Evolutionary conservation across 768 basidiomycete genomes (phyloP), one percentile per base, ranked within the genome.

Genomic region (Suillus fuscotomentosus): DNA sequence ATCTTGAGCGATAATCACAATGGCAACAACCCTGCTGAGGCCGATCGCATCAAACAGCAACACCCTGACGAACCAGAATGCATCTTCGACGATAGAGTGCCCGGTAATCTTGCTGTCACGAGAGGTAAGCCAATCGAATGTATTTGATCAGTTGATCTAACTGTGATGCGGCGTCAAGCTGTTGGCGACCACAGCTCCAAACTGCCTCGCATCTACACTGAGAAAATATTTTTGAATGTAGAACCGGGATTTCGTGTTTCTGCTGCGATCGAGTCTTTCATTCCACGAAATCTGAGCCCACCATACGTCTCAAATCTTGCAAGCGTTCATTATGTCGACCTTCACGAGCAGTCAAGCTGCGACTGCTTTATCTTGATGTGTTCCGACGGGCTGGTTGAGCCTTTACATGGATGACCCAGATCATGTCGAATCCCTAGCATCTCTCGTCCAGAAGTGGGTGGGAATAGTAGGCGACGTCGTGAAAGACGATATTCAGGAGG

Each of bases 151-250:
- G 13, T 51, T 36, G 59, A 42, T 60, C n/a, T 48, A 13, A 57
- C 4, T 31, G 55, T 4, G 15, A 53, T 53, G 27, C 17, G 27
- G 27, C 24, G 17, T 39, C 34, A 63, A 87, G 85, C 85, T 10
- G 68, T 86, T 53, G 86, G 86, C 10, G 86, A 87, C 69, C 80
- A 80, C 61, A 68, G 76, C 5, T 87, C 84, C 78, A 86, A 86
- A 68, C 74, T 86, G 1, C 84, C 85, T 20, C 61, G 73, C 2
- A 61, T 78, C 11, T 86, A 83, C 69, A 82, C 83, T 17, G 68
- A 79, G 15, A 78, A 78, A 20, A 73, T 86, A 20, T 84, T 86
- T 67, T 65, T 80, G 31, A 80, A 81, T 55, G 73, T 79, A 9
- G 67, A 74, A 41, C 77, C 76, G 2, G 77, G 78, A 1, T 82